Percentiles rank a stretch among this genome's conserved stretches.
phyloP scores from a whole-genome alignment of 139 green algal genomes.

The Picochlorum sp. region DNA sequence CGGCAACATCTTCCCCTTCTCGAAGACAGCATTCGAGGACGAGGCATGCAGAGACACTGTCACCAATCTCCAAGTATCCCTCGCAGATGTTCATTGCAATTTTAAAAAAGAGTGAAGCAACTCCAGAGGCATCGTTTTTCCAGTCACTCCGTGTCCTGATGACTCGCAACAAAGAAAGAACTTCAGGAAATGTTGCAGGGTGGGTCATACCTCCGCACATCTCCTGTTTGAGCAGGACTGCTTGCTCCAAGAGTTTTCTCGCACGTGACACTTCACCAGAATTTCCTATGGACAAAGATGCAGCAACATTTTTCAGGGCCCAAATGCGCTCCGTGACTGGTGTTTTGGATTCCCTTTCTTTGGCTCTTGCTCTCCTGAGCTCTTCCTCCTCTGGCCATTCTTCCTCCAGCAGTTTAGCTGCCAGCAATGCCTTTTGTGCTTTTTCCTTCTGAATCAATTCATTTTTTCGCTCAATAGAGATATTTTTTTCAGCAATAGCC shows the following conservation, averaged over 20 bases:
- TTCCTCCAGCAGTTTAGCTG: slow-evolving; percentile 42
- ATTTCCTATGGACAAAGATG: slow-evolving; percentile 30
- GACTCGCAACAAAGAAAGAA: slow-evolving; percentile 24
- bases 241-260: slow-evolving; percentile 33
- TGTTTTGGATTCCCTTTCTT: slow-evolving; percentile 34
- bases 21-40: slow-evolving; percentile 34
- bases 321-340: slow-evolving; percentile 44
- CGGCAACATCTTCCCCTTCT: slow-evolving; percentile 16
- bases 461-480: slow-evolving; percentile 16
- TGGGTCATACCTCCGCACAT: slow-evolving; percentile 25
- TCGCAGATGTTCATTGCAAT: slow-evolving; percentile 20
- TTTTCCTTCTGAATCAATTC: slow-evolving; percentile 19
- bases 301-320: slow-evolving; percentile 48
- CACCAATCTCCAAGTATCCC: slow-evolving; percentile 15
- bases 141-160: slow-evolving; percentile 23
- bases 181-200: slow-evolving; percentile 36
- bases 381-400: slow-evolving; percentile 44
- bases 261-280: slow-evolving; percentile 24
- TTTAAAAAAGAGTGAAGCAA: slow-evolving; percentile 20
- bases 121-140: slow-evolving; percentile 22
- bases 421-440: slow-evolving; percentile 14
- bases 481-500: slow-evolving; percentile 25
- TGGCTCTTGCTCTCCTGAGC: slow-evolving; percentile 23
- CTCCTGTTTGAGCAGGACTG: slow-evolving; percentile 41
- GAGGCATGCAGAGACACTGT: slow-evolving; percentile 20